Base-by-base conservation (phyloP, 1,284 basidiomycete genomes). In the Naganishia liquefaciens region DNA sequence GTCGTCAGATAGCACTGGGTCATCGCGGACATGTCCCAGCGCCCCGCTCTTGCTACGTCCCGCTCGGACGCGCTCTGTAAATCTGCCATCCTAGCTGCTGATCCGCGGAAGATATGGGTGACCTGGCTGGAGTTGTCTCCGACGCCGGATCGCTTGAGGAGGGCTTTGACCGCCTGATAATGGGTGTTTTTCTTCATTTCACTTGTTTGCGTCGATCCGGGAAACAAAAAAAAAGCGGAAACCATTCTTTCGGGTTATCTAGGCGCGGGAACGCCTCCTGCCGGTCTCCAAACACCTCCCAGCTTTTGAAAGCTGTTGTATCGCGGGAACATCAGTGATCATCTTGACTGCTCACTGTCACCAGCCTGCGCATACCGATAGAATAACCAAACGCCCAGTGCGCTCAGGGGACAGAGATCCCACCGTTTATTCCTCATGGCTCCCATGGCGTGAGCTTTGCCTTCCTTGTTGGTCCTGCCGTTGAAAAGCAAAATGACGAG, bases 61-160 rank as follows among this genome's bases (percentile, higher is more conserved):
- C 25, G 21, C 21, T 39, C 21, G 13, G 46, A 58, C 15, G 55
- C 55, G 19, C 55, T 43, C n/a, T 33, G 5, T 23, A 58, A 11
- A 27, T 58, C 46, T 10, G 55, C 55, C 55, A 58, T 58, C 11
- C 46, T 25, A 25, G 55, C 37, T 23, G 44, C 55, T 13, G 37
- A 58, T 21, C 55, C 44, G 27, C 46, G 37, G 19, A 46, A 47
- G 25, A 42, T 27, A 27, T 58, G 55, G 15, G 55, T 58, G 43
- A 46, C 33, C 43, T 58, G 23, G 19, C 30, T 58, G 13, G 55
- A 33, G n/a, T 37, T 43, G 28, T 42, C 21, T 19, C 53, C 37
- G 39, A 30, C 23, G 40, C 53, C 33, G 25, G 49, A 51, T 17
- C 33, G 27, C 49, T 54, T 54, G 37, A 54, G 39, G 28, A 54